Conservation (phyloP, 1,284 basidiomycete genomes). For the Mrakiaceae sp. region DNA sequence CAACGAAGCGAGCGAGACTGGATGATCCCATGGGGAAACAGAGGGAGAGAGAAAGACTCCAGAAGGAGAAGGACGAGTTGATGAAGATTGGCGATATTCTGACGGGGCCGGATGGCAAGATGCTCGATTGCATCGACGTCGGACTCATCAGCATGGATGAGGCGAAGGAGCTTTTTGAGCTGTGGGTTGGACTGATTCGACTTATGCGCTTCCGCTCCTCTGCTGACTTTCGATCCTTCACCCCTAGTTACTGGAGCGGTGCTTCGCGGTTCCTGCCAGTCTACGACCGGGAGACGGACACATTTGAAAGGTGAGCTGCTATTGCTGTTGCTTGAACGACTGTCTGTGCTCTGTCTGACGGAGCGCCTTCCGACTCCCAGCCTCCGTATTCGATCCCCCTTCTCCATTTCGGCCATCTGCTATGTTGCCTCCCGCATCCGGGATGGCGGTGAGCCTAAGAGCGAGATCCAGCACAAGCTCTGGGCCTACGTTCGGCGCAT, state of each 20-base stretch:
- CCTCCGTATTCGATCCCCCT: constrained; percentile 22
- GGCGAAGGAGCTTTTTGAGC: neutral
- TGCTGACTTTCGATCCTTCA: neutral
- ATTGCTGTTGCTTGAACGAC: neutral
- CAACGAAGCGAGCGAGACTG: neutral
- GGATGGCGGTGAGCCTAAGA: constrained; percentile 51
- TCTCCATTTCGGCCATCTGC: constrained; percentile 57
- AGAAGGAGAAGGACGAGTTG: neutral
- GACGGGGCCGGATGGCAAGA: constrained; percentile 1
- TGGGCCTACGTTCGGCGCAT: constrained; percentile 68
- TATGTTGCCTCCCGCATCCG: constrained; percentile 78
- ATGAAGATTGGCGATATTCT: constrained; percentile 1
- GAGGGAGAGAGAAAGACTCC: no score
- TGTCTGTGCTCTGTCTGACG: neutral
- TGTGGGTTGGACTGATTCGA: neutral
- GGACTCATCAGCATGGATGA: constrained; percentile 8
- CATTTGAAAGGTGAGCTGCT: constrained; percentile 13
- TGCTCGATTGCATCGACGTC: constrained; percentile 12
- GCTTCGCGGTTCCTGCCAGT: constrained; percentile 13
- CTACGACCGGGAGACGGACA: constrained; percentile 9
- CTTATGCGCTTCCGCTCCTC: neutral
- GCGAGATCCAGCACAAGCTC: constrained; percentile 28
- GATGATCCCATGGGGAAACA: neutral
- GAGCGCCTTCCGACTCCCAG: neutral
- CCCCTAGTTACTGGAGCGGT: constrained; percentile 11